Base-by-base conservation (phyloP, 2,329 filamentous ascomycete species). In the Colletotrichum australisinense region DNA sequence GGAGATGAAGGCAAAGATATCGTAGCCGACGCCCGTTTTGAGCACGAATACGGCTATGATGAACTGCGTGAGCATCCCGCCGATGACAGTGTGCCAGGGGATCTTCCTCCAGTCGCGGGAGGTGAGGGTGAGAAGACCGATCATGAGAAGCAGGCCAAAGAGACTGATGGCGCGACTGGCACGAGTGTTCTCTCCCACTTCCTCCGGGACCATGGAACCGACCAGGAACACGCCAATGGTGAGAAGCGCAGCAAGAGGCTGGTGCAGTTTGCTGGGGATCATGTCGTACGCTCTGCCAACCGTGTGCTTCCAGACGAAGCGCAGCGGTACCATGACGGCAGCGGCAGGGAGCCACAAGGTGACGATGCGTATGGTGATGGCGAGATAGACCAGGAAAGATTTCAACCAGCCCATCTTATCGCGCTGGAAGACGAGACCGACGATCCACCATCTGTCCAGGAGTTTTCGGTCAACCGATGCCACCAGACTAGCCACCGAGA, bases 1-100 rank as follows among this genome's bases (percentile, higher is more conserved):
- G 2, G 92, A 93, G 76, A 95, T 88, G 82, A 94, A 94, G 80
- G 89, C 88, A 86, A 95, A 95, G 78, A 94, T 94, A 81, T 94
- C 92, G 81, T 89, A 75, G 30, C 71, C 64, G 7, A 70, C 66
- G 32, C 67, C 63, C 9, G 70, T 73, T 32, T 73, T 73, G 14
- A 73, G 55, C 14, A 73, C 70, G 46, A 73, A 73, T 1, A 73
- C 60, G 24, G 70, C 70, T 2, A 73, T 70, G 32, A 73, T 28
- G 7, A 73, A 73, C 32, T 73, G 70, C 5, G 70, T 70, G 35
- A 73, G 32, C 70, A 73, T 73, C 12, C 70, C 70, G 3, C 70
- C 70, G n/a, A 73, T 73, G 53, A 73, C 70, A 7, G 66, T 73
- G 53, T 73, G 66, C 70, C 70, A 73, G 11, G 70, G 66, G 14